phyloP scores from a whole-genome alignment of 495 filamentous ascomycete species.

The Daldinia concentrica region DNA sequence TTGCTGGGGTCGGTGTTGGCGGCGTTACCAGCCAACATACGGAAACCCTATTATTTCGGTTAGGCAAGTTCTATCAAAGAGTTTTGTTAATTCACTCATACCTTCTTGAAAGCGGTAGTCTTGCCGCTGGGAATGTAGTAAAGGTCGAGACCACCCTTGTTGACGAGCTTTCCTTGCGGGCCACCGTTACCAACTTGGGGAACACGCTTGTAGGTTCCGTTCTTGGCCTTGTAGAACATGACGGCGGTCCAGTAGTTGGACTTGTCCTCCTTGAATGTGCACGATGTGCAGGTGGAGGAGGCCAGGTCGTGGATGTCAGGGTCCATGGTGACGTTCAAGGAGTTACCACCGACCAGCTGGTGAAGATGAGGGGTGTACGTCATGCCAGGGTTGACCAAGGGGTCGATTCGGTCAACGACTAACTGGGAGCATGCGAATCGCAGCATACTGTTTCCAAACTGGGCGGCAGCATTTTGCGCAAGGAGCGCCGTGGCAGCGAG shows the following conservation, averaged over 20 bases:
- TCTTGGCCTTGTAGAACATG: conserved; percentile 74
- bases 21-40: conserved; percentile 61
- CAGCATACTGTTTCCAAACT: conserved; percentile 59
- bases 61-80: conserved; percentile 2
- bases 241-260: conserved; percentile 84
- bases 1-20: conserved; percentile 59
- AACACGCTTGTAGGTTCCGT: conserved; percentile 75
- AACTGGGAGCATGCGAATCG: conserved; percentile 67
- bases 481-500: conserved; percentile 60
- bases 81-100: conserved; percentile 41
- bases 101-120: conserved; percentile 64
- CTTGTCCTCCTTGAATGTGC: conserved; percentile 72
- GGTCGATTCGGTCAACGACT: conserved; percentile 63
- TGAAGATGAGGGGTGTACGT: conserved; percentile 62
- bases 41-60: conserved; percentile 67
- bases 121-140: conserved; percentile 59
- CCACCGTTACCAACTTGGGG: conserved; percentile 68
- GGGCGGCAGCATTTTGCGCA: conserved; percentile 56
- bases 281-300: conserved; percentile 75
- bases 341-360: conserved; percentile 67
- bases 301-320: conserved; percentile 61
- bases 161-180: conserved; percentile 68
- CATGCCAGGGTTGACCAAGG: conserved; percentile 61
- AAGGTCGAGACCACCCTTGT: conserved; percentile 68
- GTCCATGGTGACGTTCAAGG: conserved; percentile 75